Evolutionary conservation across 1,284 basidiomycete genomes (phyloP), one percentile per base, ranked within the genome.

Genomic region (Leccinum solheimii): DNA sequence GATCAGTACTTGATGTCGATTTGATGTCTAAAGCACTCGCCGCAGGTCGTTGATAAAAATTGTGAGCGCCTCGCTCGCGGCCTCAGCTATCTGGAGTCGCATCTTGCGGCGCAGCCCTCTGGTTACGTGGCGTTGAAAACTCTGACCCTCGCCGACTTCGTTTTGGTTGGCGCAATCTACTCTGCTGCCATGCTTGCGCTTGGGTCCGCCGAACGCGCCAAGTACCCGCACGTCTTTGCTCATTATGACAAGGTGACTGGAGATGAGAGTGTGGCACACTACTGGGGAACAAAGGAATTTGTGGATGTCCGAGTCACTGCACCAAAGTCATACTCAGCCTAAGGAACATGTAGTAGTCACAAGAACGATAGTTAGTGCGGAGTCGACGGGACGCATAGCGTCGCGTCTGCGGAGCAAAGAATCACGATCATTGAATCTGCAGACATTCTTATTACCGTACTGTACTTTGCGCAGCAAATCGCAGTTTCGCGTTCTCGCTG

Each of bases 141-240:
- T 60, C 76, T 88, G 73, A 84, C 86, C 54, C 75, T 86, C 51
- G 87, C 85, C 60, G 87, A 89, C 70, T 73, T 88, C 68, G 74
- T 80, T 60, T 59, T 86, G 61, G 83, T 76, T 40, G 70, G 81
- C 32, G 67, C 75, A 59, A 70, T 82, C 53, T 66, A 62, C 64
- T 60, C 65, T 65, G 62, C 68, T 6, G 67, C 72, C 38, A 55
- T 55, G 9, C 62, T 71, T 57, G 59, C 78, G 56, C 70, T 82
- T 56, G 84, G 81, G 67, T 73, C 76, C 38, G 65, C 74, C 23
- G 67, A 74, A 57, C 76, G 83, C 45, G 62, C 57, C 8, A 70
- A 71, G 60, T 76, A 78, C 74, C 79, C 83, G 66, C 82, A 85
- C 77, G 64, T 79, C 19, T 75, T 82, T 62, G 82, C 86, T 63